Percentiles rank a stretch among this genome's conserved stretches.
phyloP scores from a whole-genome alignment of 2,329 filamentous ascomycete genomes.

The Aspergillus sp. region DNA sequence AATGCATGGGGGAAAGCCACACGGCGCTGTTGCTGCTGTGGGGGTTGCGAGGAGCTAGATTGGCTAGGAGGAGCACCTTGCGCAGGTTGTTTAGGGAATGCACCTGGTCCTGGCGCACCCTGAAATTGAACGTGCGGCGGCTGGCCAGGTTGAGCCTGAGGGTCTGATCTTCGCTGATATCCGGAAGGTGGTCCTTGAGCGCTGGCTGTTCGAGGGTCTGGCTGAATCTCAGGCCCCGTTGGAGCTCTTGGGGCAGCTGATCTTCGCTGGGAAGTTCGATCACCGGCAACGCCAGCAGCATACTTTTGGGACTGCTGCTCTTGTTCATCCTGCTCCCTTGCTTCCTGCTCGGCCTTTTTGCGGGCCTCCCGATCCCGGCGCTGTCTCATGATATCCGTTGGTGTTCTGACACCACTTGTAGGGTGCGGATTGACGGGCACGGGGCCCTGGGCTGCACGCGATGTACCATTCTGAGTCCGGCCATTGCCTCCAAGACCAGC shows the following conservation, averaged over 20 bases:
- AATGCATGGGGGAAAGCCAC: constrained; percentile 93
- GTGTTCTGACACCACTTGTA: constrained; percentile 67
- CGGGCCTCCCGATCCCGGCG: constrained; percentile 71
- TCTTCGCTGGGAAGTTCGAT: constrained; percentile 25
- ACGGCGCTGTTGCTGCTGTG: constrained; percentile 36
- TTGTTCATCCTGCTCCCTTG: constrained; percentile 47
- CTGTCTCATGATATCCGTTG: constrained; percentile 87
- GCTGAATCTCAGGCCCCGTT: constrained; percentile 6
- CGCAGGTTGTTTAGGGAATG: constrained; percentile 17
- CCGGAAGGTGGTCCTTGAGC: constrained; percentile 11
- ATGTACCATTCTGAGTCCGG: constrained; percentile 53
- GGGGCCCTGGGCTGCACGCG: constrained; percentile 47
- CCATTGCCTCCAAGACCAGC: constrained; percentile 46
- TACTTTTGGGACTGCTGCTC: constrained; percentile 28
- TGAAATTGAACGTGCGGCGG: constrained; percentile 16
- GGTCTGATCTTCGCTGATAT: constrained; percentile 2
- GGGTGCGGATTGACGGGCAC: constrained; percentile 49
- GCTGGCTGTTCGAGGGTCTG: constrained; percentile 3
- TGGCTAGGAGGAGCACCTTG: constrained; percentile 22
- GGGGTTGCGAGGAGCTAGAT: constrained; percentile 21
- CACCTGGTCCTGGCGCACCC: constrained; percentile 13
- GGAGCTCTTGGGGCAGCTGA: constrained; percentile 9
- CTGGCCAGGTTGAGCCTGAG: constrained; percentile 18
- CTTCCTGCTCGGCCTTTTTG: constrained; percentile 63
- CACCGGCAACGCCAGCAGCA: constrained; percentile 41